Evolutionary conservation across 805 yeast species (phyloP), one percentile per base, ranked within the genome.

Genomic region (Grigorovia humatica): DNA sequence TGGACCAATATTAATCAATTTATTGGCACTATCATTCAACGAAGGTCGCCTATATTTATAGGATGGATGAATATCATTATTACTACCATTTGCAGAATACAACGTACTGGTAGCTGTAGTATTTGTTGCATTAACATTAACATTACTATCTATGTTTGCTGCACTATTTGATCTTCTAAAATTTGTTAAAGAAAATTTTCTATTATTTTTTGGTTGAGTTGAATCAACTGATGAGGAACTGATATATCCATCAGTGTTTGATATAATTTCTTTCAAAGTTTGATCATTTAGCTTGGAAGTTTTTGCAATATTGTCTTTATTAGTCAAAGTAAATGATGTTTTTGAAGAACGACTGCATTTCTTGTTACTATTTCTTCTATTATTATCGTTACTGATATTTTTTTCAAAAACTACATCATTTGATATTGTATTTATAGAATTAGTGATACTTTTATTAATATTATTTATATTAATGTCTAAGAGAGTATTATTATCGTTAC

Each of bases 1-100:
- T 0, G 98, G 98, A 1, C 88, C 70, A 47, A 65, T 62, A 46
- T 60, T 66, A 20, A 67, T 59, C 43, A 57, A 60, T 35, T 53
- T 55, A 42, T 59, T 58, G 23, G 59, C 56, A 32, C 57, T 59
- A 44, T 59, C 58, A 19, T 57, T 59, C 8, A 69, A 57, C 1
- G 70, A 66, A 1, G 64, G 52, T 55, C 69, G 61, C 46, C 67
- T 59, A 13, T 46, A 49, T 30, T 44, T 49, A 7, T 52, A 52
- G 13, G 54, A 40, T 41, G 50, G 20, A 19, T 54, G 11, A 18
- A 29, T 18, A n/a, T 43, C 35, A 6, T 32, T 29, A n/a, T 41
- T n/a, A 5, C 29, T 18, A n/a, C n/a, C n/a, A n/a, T n/a, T n/a
- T n/a, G n/a, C n/a, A n/a, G n/a, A n/a, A n/a, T n/a, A n/a, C n/a